Conservation (phyloP, 164 flowering plant species). For the Vitis labrusca region DNA sequence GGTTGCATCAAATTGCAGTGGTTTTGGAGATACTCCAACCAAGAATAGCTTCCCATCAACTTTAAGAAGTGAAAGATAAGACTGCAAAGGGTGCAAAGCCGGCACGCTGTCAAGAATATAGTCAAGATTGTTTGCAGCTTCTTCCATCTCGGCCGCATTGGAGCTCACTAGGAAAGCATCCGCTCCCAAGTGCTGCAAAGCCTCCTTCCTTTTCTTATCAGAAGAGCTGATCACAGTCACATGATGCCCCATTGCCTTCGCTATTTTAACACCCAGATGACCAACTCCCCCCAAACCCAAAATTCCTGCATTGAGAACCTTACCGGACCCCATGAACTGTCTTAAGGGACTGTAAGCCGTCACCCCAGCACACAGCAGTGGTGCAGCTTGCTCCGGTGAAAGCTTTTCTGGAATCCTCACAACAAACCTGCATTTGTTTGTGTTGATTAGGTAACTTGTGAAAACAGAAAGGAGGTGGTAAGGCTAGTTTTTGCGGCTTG, state of each 20-base stretch:
- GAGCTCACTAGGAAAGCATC: constrained; percentile 50
- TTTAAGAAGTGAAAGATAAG: constrained; percentile 44
- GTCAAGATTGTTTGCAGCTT: constrained; percentile 40
- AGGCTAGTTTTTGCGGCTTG: no score
- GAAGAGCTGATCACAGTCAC: constrained; percentile 60
- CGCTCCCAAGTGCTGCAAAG: constrained; percentile 44
- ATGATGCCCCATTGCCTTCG: constrained; percentile 66
- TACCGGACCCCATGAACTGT: constrained; percentile 19
- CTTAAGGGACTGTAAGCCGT: constrained; percentile 59
- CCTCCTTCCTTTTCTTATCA: constrained; percentile 46
- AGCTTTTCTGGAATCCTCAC: constrained; percentile 46
- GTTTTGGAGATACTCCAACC: constrained; percentile 36
- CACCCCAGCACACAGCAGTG: constrained; percentile 56
- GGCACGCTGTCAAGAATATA: constrained; percentile 59
- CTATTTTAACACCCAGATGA: constrained; percentile 47
- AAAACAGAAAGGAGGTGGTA: neutral
- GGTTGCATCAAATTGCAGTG: constrained; percentile 33
- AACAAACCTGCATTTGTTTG: constrained; percentile 36
- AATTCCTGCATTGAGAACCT: constrained; percentile 37
- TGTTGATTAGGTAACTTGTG: neutral
- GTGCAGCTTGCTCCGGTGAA: constrained; percentile 57
- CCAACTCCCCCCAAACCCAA: constrained; percentile 65
- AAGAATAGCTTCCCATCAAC: constrained; percentile 41
- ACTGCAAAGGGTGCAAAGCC: constrained; percentile 33
- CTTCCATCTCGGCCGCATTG: constrained; percentile 28